Evolutionary conservation across 495 filamentous ascomycete species (phyloP), one percentile per base, ranked within the genome.

Genomic region (Bryoglossum gracile): DNA sequence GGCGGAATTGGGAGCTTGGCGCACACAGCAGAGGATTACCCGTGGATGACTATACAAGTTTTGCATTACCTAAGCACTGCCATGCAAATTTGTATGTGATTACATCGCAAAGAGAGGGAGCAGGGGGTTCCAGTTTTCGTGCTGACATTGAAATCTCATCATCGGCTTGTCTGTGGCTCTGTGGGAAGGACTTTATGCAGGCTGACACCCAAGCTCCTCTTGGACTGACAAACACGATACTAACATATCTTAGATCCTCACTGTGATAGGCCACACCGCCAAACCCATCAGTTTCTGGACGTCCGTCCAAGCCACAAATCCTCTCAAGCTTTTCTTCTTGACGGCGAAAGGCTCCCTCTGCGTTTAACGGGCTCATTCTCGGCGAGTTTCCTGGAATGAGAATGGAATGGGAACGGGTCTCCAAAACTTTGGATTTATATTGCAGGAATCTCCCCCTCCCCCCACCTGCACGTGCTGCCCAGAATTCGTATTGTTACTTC

Each of bases 11-110:
- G n/a, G n/a, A 5, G 6, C 26, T 30, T 13, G 26, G 26, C 8
- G 37, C 17, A 18, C 17, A 22, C 4, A 10, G 35, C 11, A 14
- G 35, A 38, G 35, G 35, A 16, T 30, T 13, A 30, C 6, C 5
- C 6, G 37, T 21, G 37, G 14, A 40, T 40, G 17, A 40, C 37
- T 40, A 40, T 26, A 45, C 28, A 28, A 23, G 33, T n/a, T 2
- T 16, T 22, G 14, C 4, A 9, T 50, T 50, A 50, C 48, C 38
- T 50, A 50, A 50, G 23, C 37, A 13, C 18, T 24, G 35, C 21
- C 36, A 25, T 25, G 36, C 36, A 34, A 36, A 41, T 43, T 40
- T 50, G 4, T 36, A 10, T 3, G 17, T 50, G 48, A 37, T 50
- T 43, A 50, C 48, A 22, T 50, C 38, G 36, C 32, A 24, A 33